Evolutionary conservation across 2,329 filamentous ascomycete species (phyloP), one percentile per base, ranked within the genome.

Genomic region (Elsinoe necatrix): DNA sequence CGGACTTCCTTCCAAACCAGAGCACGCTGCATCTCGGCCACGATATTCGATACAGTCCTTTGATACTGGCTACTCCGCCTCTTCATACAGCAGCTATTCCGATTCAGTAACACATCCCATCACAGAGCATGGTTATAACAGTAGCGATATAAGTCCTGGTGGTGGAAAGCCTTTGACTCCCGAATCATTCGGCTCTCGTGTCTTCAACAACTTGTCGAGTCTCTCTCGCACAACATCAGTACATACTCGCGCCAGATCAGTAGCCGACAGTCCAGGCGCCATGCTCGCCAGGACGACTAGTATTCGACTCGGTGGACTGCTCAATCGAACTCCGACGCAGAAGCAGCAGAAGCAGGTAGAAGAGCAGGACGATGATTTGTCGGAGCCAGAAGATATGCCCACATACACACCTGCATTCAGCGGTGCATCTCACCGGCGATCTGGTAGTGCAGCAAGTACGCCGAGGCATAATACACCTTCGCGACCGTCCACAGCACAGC

Each of bases 401-500:
- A 65, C 69, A 47, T 70, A 71, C 62, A 66, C 59, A 27, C 60
- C 68, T 20, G 59, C 60, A 25, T 65, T 70, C 54, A 71, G 68
- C 3, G 64, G 64, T 6, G 54, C 55, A 14, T 52, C 57, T 25
- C 43, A 31, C 12, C 57, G 57, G 3, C 34, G 25, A 1, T 57
- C 58, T 20, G 41, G 18, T 29, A 47, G 47, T 31, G n/a, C 42
- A 11, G 27, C 31, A 8, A 42, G 16, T 34, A 58, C 50, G 23
- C 45, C 29, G 12, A 43, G 37, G 14, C 50, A 45, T n/a, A 42
- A 57, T 18, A 54, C 39, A 18, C 45, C 54, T 7, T 55, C 45
- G 14, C 54, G 47, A n/a, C 42, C 57, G 6, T 55, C 54, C 9
- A 43, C 59, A 9, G 48, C 59, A 20, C 48, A 52, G 16, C 48